Base-by-base conservation (phyloP, 2,329 filamentous ascomycete genomes). In the Ceratocystis colombiana region DNA sequence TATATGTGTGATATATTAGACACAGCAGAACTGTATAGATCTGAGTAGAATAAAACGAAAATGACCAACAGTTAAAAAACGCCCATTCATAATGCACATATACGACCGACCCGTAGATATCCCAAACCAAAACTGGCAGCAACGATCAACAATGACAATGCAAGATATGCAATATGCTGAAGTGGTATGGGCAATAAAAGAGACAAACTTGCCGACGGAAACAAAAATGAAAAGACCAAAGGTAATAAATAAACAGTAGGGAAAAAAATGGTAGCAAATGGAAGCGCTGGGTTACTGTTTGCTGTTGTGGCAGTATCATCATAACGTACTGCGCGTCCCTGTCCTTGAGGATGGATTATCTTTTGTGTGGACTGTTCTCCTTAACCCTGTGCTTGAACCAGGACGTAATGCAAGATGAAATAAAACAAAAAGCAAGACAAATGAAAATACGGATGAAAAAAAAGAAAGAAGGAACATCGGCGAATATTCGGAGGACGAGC, bases 341-440 rank as follows among this genome's bases (percentile, higher is more conserved):
- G 55, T 61, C 53, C 37, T 46, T 33, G 17, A 46, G 64, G 33
- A 53, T 65, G 22, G 61, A 41, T 41, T 41, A 15, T 41, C 37
- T 48, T 33, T 59, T 41, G 22, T 46, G 41, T 45, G 50, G 64
- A 57, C 25, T 65, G 41, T 65, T 33, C 48, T 22, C 50, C 25
- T 41, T 41, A 41, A 55, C 25, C 20, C 30, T 65, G 53, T 50
- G 44, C 61, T 63, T 28, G 44, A 22, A 17, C 25, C 37, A 41
- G 10, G 37, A 41, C 37, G 37, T 41, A 15, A 41, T 41, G 37
- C 37, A 41, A 41, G 37, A n/a, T 61, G 41, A 33, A 59, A 37
- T 5, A 12, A 65, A 61, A 55, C 55, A 50, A 55, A 65, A 61
- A 61, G 37, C 44, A 65, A 33, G 64, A 61, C 64, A 44, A 48